Evolutionary conservation across 1,284 basidiomycete species (phyloP).

Genomic region (Sanguinoderma infundibulare): DNA sequence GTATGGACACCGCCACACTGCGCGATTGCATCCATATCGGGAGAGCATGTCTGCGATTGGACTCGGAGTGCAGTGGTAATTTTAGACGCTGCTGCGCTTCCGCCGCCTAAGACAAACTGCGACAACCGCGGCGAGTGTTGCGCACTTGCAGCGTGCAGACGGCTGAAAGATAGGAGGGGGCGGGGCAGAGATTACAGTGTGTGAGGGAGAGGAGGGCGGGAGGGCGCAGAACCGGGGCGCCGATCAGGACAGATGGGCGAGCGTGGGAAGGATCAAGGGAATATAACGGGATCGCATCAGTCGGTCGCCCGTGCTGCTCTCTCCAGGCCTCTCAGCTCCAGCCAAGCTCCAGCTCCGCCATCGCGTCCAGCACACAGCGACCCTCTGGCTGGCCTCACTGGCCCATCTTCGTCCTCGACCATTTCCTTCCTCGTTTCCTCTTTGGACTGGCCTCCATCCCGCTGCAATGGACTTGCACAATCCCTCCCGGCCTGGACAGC

Average conservation of each 20-base stretch:
- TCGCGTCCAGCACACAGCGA: background rate
- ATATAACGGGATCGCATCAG: slow-evolving; percentile 18
- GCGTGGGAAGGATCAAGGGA: slow-evolving; percentile 25
- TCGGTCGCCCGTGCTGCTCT: slow-evolving; percentile 11
- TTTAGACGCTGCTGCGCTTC: background rate
- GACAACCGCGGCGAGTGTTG: background rate
- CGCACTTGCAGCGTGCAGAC: background rate
- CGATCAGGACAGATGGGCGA: slow-evolving; percentile 10
- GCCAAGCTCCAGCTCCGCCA: slow-evolving; percentile 9
- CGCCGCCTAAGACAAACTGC: background rate
- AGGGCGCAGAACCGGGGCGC: slow-evolving; percentile 9
- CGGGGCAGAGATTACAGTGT: slow-evolving; percentile 4
- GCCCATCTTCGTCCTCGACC: slow-evolving; percentile 3
- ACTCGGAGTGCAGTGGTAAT: background rate
- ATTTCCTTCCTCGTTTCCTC: slow-evolving; percentile 6
- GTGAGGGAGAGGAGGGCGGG: slow-evolving; percentile 6
- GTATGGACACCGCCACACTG: slow-evolving; percentile 18
- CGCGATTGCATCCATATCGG: slow-evolving; percentile 12
- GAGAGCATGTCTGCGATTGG: background rate
- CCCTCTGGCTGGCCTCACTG: background rate
- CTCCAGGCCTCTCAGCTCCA: slow-evolving; percentile 16
- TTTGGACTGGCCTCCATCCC: slow-evolving; percentile 39
- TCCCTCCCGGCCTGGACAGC: slow-evolving; percentile 31
- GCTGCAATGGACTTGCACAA: slow-evolving; percentile 34
- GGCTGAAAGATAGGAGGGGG: background rate